Conservation (phyloP, 1,139 yeast genomes). For the Kodamaea sp. region DNA sequence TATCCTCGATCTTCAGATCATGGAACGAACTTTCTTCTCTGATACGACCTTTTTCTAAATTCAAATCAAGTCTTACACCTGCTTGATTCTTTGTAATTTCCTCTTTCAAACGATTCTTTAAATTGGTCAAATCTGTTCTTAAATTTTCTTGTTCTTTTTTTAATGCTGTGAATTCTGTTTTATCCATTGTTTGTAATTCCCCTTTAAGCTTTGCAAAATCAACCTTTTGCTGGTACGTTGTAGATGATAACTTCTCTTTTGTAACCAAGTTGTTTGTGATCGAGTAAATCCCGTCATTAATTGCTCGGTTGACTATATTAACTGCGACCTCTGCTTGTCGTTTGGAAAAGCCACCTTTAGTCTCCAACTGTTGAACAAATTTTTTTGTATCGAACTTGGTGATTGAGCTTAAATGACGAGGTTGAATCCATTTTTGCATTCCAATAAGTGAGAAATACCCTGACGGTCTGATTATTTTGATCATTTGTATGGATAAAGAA, state of each 20-base stretch:
- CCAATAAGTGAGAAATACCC: background rate
- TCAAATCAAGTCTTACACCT: conserved; percentile 83
- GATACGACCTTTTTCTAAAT: conserved; percentile 90
- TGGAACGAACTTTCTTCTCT: conserved; percentile 91
- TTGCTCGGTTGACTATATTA: conserved; percentile 66
- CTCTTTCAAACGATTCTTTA: conserved; percentile 80
- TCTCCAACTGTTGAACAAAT: conserved; percentile 65
- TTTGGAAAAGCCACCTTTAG: conserved; percentile 64
- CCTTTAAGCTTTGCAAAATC: conserved; percentile 93
- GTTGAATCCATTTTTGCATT: background rate
- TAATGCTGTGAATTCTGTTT: conserved; percentile 75
- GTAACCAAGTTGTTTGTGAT: conserved; percentile 76
- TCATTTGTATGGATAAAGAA: too few relatives aligned
- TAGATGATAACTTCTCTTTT: conserved; percentile 74
- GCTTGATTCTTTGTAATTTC: conserved; percentile 91
- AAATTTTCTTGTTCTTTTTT: conserved; percentile 86
- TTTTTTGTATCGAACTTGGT: conserved; percentile 75
- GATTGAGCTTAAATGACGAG: conserved; percentile 23
- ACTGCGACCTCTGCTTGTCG: conserved; percentile 83
- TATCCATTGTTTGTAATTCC: conserved; percentile 84
- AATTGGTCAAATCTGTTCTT: conserved; percentile 78
- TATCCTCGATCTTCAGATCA: conserved; percentile 90
- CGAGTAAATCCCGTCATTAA: conserved; percentile 76
- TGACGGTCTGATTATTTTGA: too few relatives aligned
- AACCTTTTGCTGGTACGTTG: conserved; percentile 92